Conservation (phyloP, 306 rosid species). For the Crotalaria pallida region DNA sequence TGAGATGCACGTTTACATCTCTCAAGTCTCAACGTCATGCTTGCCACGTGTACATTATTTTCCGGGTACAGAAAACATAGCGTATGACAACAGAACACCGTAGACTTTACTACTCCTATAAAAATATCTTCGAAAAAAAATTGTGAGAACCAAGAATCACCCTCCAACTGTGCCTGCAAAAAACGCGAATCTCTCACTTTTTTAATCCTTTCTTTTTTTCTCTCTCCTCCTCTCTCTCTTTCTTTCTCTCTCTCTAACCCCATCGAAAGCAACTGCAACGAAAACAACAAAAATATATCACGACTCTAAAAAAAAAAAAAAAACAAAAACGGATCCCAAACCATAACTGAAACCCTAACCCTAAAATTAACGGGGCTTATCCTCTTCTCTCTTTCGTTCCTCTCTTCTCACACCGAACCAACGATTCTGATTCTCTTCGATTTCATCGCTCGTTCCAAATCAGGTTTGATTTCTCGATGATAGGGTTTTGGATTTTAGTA, state of each 20-base stretch:
- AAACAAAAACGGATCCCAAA: conserved; percentile 68
- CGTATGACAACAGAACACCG: conserved; percentile 17
- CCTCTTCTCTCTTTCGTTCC: conserved; percentile 23
- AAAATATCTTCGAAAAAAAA: conserved; percentile 39
- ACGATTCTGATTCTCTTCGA: conserved; percentile 32
- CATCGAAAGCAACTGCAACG: conserved; percentile 51
- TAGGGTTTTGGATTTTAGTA: conserved; percentile 42
- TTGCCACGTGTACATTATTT: conserved; percentile 9
- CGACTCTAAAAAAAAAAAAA: conserved; percentile 38
- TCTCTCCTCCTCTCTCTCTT: background rate
- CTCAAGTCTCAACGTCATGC: background rate
- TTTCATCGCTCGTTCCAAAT: background rate
- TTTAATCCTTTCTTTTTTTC: background rate
- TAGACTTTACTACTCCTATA: conserved; percentile 21
- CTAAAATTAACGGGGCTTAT: conserved; percentile 53
- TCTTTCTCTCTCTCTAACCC: conserved; percentile 8
- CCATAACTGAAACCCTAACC: conserved; percentile 77
- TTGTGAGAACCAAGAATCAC: conserved; percentile 7
- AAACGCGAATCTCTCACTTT: conserved; percentile 47
- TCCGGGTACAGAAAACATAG: conserved; percentile 3
- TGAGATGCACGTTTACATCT: conserved; percentile 10
- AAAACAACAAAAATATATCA: conserved; percentile 20
- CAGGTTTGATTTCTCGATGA: background rate
- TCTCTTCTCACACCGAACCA: conserved; percentile 5
- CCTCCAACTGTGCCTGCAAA: conserved; percentile 38